phyloP scores from a whole-genome alignment of 2,329 filamentous ascomycete species.

The Beauveria sp. region DNA sequence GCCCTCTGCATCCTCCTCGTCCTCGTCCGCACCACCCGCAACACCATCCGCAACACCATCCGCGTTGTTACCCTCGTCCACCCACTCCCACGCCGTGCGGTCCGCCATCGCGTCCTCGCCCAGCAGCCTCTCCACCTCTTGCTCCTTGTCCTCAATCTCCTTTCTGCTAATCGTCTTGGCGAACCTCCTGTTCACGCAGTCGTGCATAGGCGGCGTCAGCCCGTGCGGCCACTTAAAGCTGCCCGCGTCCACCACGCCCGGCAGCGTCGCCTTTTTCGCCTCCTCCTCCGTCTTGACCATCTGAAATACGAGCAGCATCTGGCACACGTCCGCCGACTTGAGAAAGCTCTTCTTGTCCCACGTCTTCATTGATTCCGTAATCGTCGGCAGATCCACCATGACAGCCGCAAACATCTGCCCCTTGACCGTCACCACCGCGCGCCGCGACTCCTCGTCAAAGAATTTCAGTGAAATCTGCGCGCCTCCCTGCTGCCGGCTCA shows the following conservation, averaged over 20 bases:
- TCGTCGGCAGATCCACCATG: slow-evolving; percentile 76
- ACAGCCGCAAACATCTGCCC: slow-evolving; percentile 67
- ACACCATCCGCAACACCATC: slow-evolving; percentile 38
- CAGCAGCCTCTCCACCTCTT: slow-evolving; percentile 67
- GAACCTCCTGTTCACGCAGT: slow-evolving; percentile 74
- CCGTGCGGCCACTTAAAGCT: slow-evolving; percentile 76
- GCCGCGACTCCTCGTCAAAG: slow-evolving; percentile 63
- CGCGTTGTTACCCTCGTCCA: slow-evolving; percentile 44
- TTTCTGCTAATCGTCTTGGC: slow-evolving; percentile 74
- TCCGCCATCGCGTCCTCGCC: slow-evolving; percentile 57
- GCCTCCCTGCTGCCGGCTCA: slow-evolving; percentile 54
- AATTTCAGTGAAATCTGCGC: slow-evolving; percentile 77
- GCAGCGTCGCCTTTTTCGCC: slow-evolving; percentile 59
- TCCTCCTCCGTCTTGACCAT: slow-evolving; percentile 58
- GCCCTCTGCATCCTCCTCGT: slow-evolving; percentile 47
- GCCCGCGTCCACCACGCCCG: slow-evolving; percentile 56
- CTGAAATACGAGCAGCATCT: slow-evolving; percentile 78
- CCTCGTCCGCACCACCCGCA: slow-evolving; percentile 46
- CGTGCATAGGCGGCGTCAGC: slow-evolving; percentile 80
- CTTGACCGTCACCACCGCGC: slow-evolving; percentile 64
- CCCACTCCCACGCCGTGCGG: slow-evolving; percentile 56
- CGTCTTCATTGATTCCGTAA: slow-evolving; percentile 86
- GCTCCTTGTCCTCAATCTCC: slow-evolving; percentile 78
- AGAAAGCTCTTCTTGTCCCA: slow-evolving; percentile 85
- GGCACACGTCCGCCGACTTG: slow-evolving; percentile 81